Percentiles rank a stretch among this genome's conserved stretches.
Conservation (phyloP, 495 filamentous ascomycete species). For the Viridothelium virens region DNA sequence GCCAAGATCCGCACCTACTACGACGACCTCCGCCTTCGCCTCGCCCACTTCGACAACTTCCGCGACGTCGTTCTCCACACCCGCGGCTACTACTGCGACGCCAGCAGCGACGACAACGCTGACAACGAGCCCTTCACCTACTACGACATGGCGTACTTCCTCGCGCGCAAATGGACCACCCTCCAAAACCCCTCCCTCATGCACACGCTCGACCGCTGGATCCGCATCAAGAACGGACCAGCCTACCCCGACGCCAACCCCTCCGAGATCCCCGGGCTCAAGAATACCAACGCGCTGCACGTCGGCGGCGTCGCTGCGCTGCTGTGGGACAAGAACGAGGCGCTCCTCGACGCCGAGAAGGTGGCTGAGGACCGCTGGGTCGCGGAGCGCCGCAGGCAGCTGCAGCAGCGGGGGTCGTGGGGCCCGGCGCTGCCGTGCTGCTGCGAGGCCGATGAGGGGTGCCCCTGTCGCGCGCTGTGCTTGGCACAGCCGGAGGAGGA, state of each 20-base stretch:
- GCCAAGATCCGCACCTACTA: slow-evolving; percentile 9
- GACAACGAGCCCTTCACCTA: slow-evolving; percentile 1
- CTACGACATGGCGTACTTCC: not conserved
- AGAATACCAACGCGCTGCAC: slow-evolving; percentile 7
- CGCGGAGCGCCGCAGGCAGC: not conserved
- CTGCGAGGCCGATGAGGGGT: not conserved
- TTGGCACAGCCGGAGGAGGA: not conserved
- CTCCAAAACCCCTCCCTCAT: not conserved
- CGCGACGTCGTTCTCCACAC: not conserved
- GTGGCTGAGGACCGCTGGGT: not conserved
- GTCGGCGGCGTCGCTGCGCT: slow-evolving; percentile 6
- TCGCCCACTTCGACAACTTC: slow-evolving; percentile 8
- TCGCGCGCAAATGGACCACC: not conserved
- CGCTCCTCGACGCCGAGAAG: not conserved
- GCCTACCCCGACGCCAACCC: not conserved
- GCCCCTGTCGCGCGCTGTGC: not conserved
- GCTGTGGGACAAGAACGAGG: slow-evolving; percentile 8
- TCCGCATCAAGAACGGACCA: not conserved
- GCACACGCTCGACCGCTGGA: not conserved
- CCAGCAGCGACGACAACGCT: not conserved
- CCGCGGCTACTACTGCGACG: not conserved
- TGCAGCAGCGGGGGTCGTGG: not conserved
- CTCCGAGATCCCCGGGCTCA: not conserved
- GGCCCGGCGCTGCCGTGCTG: not conserved
- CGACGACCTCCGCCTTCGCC: not conserved